Percentiles rank a stretch among this genome's conserved stretches.
phyloP scores from a whole-genome alignment of 169 alveolate species.

The Plasmodium berghei region DNA sequence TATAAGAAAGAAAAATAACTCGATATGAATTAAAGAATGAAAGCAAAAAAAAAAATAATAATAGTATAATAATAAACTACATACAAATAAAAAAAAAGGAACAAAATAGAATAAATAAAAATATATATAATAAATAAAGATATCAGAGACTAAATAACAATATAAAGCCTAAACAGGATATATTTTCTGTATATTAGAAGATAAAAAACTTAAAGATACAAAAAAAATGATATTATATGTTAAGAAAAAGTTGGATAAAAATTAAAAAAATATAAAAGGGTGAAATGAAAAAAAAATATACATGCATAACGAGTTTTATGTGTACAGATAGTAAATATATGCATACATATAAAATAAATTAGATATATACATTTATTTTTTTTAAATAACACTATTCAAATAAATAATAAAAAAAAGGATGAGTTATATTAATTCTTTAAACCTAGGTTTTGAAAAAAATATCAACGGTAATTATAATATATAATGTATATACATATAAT shows the following conservation, averaged over 20 bases:
- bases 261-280: conserved; percentile 14
- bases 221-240: conserved; percentile 31
- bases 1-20: neutral
- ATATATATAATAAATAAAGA: neutral
- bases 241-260: neutral
- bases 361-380: neutral
- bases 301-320: neutral
- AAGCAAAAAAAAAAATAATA: neutral
- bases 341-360: neutral
- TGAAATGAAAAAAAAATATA: neutral
- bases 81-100: conserved; percentile 8
- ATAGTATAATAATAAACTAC: neutral
- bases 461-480: neutral
- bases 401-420: conserved; percentile 19
- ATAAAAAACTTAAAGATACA: conserved; percentile 59
- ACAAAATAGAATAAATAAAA: neutral
- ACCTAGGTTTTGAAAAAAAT: conserved; percentile 31
- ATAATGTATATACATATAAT: conserved; percentile 6
- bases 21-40: no score
- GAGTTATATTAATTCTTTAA: conserved; percentile 33
- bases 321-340: neutral
- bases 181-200: conserved; percentile 14
- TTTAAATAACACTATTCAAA: conserved; percentile 21
- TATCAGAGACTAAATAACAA: conserved; percentile 23
- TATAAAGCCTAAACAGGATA: conserved; percentile 64